Evolutionary conservation across 2,329 filamentous ascomycete species (phyloP).

Genomic region (Dactylonectria estremocensis): DNA sequence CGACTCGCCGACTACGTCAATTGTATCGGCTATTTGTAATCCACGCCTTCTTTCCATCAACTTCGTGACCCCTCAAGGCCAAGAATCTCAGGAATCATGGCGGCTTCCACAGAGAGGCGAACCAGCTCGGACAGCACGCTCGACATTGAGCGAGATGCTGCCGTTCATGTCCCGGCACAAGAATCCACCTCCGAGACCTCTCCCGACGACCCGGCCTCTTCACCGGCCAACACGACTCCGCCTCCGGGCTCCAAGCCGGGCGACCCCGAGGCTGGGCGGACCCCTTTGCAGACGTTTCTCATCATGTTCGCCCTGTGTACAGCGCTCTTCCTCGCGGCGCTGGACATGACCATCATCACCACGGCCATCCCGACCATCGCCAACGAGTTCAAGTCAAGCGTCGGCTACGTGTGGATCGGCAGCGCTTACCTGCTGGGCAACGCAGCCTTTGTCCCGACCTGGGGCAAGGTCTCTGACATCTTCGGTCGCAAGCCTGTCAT

Average conservation of each 20-base stretch:
- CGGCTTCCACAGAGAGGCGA: slow-evolving; percentile 34
- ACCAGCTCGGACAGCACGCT: slow-evolving; percentile 50
- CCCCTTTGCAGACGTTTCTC: slow-evolving; percentile 56
- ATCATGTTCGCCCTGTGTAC: slow-evolving; percentile 60
- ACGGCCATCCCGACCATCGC: slow-evolving; percentile 78
- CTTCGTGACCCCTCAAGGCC: slow-evolving; percentile 13
- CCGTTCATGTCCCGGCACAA: neutral
- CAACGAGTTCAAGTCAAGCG: slow-evolving; percentile 73
- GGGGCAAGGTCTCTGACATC: slow-evolving; percentile 75
- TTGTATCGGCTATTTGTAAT: neutral
- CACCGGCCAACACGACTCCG: slow-evolving; percentile 28
- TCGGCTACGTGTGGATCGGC: slow-evolving; percentile 85
- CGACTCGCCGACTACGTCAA: slow-evolving; percentile 35
- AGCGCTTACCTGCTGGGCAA: slow-evolving; percentile 81
- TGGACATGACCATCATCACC: slow-evolving; percentile 75
- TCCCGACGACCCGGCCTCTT: slow-evolving; percentile 28
- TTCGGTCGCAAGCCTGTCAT: slow-evolving; percentile 72
- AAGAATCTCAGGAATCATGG: slow-evolving; percentile 37
- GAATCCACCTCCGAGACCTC: slow-evolving; percentile 26
- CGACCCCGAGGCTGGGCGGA: slow-evolving; percentile 55
- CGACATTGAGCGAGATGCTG: slow-evolving; percentile 46
- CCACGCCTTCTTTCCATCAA: neutral
- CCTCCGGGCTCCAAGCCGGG: slow-evolving; percentile 31
- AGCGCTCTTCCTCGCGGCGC: slow-evolving; percentile 67
- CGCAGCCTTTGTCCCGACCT: slow-evolving; percentile 77